Evolutionary conservation across 202 grass and related monocot species (phyloP).

Genomic region (Bolboschoenoplectus hybrid): DNA sequence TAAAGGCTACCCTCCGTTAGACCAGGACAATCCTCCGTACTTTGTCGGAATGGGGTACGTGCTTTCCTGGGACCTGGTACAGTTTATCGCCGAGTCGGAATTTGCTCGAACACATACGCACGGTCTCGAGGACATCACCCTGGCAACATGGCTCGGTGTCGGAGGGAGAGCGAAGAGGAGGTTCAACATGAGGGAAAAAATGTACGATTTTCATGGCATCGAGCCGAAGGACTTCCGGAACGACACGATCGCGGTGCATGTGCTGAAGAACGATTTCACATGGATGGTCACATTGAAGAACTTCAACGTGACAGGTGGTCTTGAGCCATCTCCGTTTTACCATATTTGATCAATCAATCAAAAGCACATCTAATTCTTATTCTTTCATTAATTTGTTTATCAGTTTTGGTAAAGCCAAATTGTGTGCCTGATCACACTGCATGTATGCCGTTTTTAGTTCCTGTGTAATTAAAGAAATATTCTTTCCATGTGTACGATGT

Average conservation of each 20-base stretch:
- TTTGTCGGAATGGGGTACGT: slow-evolving; percentile 80
- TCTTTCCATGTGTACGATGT: slow-evolving; percentile 3
- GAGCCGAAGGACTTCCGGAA: slow-evolving; percentile 63
- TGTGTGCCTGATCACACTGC: not conserved
- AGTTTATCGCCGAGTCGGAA: slow-evolving; percentile 53
- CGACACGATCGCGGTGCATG: slow-evolving; percentile 67
- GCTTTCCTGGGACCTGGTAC: slow-evolving; percentile 71
- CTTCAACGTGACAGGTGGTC: slow-evolving; percentile 71
- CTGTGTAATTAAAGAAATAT: not conserved
- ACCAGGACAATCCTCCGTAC: slow-evolving; percentile 68
- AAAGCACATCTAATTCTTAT: not conserved
- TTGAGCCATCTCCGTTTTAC: slow-evolving; percentile 68
- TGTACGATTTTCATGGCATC: slow-evolving; percentile 66
- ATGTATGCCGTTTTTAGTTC: not conserved
- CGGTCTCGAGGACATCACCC: slow-evolving; percentile 68
- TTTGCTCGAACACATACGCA: slow-evolving; percentile 44
- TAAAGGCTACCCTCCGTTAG: slow-evolving; percentile 68
- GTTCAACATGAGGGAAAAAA: slow-evolving; percentile 68
- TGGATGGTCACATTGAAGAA: slow-evolving; percentile 68
- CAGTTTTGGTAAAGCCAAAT: not conserved
- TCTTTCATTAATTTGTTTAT: slow-evolving; percentile 20
- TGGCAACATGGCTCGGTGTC: slow-evolving; percentile 52
- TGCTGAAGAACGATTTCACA: slow-evolving; percentile 66
- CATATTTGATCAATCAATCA: slow-evolving; percentile 28
- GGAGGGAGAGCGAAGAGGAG: slow-evolving; percentile 57